These are phyloP conservation scores for Hypsizygus marmoreus DNA, from an alignment of 768 basidiomycete genomes.

Conservation along the genomic window DNA sequence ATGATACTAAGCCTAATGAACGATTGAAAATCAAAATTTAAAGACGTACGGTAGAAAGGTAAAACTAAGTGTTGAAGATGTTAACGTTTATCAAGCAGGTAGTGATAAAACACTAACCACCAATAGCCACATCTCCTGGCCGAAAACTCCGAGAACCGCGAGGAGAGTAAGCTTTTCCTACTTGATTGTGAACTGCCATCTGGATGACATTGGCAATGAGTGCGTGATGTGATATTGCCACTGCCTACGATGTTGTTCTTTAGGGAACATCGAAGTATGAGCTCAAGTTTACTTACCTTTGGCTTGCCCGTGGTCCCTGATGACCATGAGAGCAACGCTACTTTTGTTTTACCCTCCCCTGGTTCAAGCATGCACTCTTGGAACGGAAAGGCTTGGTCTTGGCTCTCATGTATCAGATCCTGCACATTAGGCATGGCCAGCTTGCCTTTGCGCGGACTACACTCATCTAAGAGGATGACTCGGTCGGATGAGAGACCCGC, in stretches of 20 bases:
- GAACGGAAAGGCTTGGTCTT: conserved; percentile 28
- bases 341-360: conserved; percentile 60
- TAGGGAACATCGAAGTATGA: not conserved
- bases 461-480: conserved; percentile 39
- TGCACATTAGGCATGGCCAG: conserved; percentile 21
- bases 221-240: conserved; percentile 54
- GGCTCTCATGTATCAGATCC: conserved; percentile 27
- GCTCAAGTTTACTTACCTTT: conserved; percentile 40
- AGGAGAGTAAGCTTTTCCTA: conserved; percentile 22
- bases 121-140: conserved; percentile 51
- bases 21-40: conserved; percentile 34
- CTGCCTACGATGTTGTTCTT: conserved; percentile 34
- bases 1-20: conserved; percentile 6
- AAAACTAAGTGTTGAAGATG: conserved; percentile 25
- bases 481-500: conserved; percentile 38
- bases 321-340: conserved; percentile 66
- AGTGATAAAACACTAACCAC: conserved; percentile 24
- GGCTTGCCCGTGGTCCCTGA: conserved; percentile 72
- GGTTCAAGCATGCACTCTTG: conserved; percentile 42
- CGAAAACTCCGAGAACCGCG: conserved; percentile 35
- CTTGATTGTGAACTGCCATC: conserved; percentile 43
- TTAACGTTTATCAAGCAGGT: conserved; percentile 11
- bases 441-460: conserved; percentile 1
- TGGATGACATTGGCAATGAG: conserved; percentile 59
- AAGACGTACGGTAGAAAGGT: conserved; percentile 47